phyloP scores from a whole-genome alignment of 163 green algal species.

The Chloromonas sp. region DNA sequence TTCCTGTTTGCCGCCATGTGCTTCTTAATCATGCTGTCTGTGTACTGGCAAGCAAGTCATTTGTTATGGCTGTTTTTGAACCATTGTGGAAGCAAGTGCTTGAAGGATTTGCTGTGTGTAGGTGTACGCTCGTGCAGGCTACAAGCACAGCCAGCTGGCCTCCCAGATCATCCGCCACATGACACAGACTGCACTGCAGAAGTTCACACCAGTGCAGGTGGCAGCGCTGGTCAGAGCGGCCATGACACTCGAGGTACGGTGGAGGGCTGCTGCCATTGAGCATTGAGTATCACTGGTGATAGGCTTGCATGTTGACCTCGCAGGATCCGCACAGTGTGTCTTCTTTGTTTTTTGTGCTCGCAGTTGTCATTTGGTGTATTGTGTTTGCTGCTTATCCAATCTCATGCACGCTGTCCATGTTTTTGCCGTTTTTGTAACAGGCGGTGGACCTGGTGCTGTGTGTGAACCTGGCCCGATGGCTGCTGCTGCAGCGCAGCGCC shows the following conservation, averaged over 20 bases:
- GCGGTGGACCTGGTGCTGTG: not conserved
- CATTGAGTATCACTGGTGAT: not conserved
- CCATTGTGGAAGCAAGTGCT: too few relatives aligned
- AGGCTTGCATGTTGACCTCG: too few relatives aligned
- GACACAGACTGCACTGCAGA: not conserved
- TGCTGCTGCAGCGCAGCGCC: not conserved
- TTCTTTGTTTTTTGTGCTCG: not conserved
- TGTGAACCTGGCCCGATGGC: not conserved
- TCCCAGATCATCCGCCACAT: not conserved
- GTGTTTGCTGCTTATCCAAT: not conserved
- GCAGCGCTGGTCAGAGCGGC: not conserved
- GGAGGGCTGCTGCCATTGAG: not conserved
- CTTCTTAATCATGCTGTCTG: too few relatives aligned
- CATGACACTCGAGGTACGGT: not conserved
- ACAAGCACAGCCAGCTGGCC: not conserved
- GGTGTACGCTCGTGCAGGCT: not conserved
- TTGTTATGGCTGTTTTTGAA: too few relatives aligned
- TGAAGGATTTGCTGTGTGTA: too few relatives aligned
- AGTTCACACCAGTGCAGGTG: not conserved
- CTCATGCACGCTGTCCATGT: not conserved
- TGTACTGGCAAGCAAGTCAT: too few relatives aligned
- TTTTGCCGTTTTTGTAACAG: not conserved
- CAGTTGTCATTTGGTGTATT: not conserved
- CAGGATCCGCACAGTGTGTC: too few relatives aligned
- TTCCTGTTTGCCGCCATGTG: too few relatives aligned